These are phyloP conservation scores for Coleophoma cylindrospora DNA, from an alignment of 2,329 filamentous ascomycete species.

Conservation along the genomic window DNA sequence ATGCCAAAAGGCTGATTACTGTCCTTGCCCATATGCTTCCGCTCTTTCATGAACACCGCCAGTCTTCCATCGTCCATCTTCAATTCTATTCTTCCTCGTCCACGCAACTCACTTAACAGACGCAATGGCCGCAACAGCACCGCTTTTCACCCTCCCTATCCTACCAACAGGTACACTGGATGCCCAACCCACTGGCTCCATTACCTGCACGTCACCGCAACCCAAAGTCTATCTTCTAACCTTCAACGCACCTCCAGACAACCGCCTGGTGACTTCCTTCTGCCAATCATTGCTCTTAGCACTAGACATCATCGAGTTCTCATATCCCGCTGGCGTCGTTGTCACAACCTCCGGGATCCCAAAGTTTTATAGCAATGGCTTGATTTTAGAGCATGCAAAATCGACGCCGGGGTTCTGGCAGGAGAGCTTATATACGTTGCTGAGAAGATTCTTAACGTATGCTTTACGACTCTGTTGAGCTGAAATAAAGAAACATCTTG, in stretches of 20 bases:
- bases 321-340: slow-evolving; percentile 65
- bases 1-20: neutral
- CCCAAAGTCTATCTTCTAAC: slow-evolving; percentile 66
- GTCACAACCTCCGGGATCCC: slow-evolving; percentile 69
- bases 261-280: slow-evolving; percentile 66
- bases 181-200: slow-evolving; percentile 42
- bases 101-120: neutral
- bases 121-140: slow-evolving; percentile 16
- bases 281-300: slow-evolving; percentile 63
- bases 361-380: slow-evolving; percentile 81
- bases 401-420: slow-evolving; percentile 57
- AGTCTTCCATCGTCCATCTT: neutral
- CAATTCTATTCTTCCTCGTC: neutral
- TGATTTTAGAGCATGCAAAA: slow-evolving; percentile 68
- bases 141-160: slow-evolving; percentile 58
- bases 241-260: slow-evolving; percentile 68
- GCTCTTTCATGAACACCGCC: neutral
- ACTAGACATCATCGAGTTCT: slow-evolving; percentile 66
- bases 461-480: slow-evolving; percentile 6
- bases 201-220: slow-evolving; percentile 57
- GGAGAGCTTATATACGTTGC: slow-evolving; percentile 57
- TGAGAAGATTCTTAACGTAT: slow-evolving; percentile 56
- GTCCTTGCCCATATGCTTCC: neutral
- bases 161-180: slow-evolving; percentile 34
- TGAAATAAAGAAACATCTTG: neutral